These are phyloP conservation scores for Colletotrichum viniferum DNA, from an alignment of 2,329 filamentous ascomycete species.

Conservation along the genomic window DNA sequence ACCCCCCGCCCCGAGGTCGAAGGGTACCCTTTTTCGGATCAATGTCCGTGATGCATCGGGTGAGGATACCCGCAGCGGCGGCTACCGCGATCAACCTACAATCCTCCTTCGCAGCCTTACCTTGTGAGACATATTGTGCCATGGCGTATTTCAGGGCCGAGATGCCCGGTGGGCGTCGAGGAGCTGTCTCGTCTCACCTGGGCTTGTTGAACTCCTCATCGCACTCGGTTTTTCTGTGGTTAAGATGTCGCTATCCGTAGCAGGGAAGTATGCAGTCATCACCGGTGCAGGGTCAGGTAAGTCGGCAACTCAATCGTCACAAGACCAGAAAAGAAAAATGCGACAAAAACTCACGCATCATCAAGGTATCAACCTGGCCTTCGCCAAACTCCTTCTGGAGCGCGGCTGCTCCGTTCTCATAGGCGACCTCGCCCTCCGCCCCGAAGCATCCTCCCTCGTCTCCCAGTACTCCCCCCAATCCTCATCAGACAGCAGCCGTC, in stretches of 20 bases:
- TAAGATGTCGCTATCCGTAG: conserved; percentile 25
- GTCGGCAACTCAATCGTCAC: neutral
- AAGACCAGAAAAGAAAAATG: neutral
- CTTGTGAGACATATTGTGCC: neutral
- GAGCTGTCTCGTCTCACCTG: neutral
- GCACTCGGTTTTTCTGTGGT: neutral
- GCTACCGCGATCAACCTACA: neutral
- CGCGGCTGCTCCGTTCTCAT: conserved; percentile 42
- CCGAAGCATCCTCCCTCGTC: conserved; percentile 38
- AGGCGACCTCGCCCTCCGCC: conserved; percentile 37
- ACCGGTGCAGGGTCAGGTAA: conserved; percentile 28
- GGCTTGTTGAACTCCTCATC: neutral
- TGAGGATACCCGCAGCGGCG: neutral
- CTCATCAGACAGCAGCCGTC: conserved; percentile 11
- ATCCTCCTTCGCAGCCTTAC: neutral
- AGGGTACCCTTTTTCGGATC: neutral
- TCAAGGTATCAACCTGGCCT: conserved; percentile 42
- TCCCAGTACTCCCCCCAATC: conserved; percentile 30
- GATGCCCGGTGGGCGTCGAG: neutral
- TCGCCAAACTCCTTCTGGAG: conserved; percentile 35
- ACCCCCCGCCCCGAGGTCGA: neutral
- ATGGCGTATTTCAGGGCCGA: neutral
- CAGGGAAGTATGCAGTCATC: conserved; percentile 29
- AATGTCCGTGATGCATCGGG: neutral
- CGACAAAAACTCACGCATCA: neutral